Percentiles rank a stretch among this genome's conserved stretches.
Conservation (phyloP, 2,329 filamentous ascomycete species). For the Pseudocercospora eumusae region DNA sequence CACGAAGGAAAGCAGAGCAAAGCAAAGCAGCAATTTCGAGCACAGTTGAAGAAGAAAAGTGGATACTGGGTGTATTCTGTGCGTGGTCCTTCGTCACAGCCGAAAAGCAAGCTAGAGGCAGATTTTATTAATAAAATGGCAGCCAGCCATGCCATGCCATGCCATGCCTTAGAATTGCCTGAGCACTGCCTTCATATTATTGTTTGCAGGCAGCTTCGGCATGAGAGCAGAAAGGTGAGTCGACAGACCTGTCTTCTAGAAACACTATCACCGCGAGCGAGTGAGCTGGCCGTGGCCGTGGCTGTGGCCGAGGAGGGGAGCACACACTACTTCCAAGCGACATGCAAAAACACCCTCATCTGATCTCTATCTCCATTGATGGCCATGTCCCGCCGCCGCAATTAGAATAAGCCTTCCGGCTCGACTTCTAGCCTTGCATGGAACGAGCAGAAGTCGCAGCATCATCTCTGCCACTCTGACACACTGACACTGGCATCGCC, state of each 20-base stretch:
- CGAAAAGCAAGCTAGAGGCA: not conserved
- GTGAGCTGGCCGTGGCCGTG: too few relatives aligned
- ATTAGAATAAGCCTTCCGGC: not conserved
- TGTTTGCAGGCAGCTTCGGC: too few relatives aligned
- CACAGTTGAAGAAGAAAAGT: not conserved
- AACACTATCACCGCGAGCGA: not conserved
- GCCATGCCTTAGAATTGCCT: too few relatives aligned
- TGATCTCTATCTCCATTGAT: too few relatives aligned
- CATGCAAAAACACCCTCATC: too few relatives aligned
- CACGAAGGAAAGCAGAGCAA: too few relatives aligned
- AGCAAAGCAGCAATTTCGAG: constrained; percentile 3
- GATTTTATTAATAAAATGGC: too few relatives aligned
- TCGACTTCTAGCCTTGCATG: constrained; percentile 1
- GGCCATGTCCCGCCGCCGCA: not conserved
- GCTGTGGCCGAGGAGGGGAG: not conserved
- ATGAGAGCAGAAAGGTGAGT: not conserved
- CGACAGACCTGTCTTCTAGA: too few relatives aligned
- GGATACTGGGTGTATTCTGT: not conserved
- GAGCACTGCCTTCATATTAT: too few relatives aligned
- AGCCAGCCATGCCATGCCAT: not conserved
- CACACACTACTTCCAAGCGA: not conserved
- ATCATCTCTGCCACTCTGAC: too few relatives aligned
- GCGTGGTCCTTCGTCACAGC: not conserved
- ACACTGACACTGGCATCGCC: not conserved
- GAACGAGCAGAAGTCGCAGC: not conserved